Percentiles rank a stretch among this genome's conserved stretches.
Conservation (phyloP, 1,139 yeast genomes). For the Blastobotrys indianensis region DNA sequence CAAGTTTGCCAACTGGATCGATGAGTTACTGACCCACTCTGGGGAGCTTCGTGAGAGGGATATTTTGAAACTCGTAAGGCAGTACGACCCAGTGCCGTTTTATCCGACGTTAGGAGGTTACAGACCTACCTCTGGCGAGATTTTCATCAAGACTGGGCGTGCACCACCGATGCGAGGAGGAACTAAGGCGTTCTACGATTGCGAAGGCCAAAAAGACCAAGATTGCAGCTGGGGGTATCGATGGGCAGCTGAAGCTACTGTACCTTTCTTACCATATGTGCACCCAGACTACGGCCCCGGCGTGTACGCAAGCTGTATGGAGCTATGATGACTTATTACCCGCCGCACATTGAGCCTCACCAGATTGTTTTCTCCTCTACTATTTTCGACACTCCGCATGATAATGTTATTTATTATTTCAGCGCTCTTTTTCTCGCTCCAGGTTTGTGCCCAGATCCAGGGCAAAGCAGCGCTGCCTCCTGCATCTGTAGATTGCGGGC, state of each 20-base stretch:
- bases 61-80: conserved; percentile 1
- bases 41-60: neutral
- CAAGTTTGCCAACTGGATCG: conserved; percentile 4
- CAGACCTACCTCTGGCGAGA: conserved; percentile 6
- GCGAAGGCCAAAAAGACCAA: conserved; percentile 7
- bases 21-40: neutral
- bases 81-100: conserved; percentile 10
- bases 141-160: neutral
- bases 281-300: conserved; percentile 11
- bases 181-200: neutral
- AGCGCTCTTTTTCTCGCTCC: too few species aligned
- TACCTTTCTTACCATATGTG: conserved; percentile 4
- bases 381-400: neutral
- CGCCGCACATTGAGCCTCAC: too few species aligned
- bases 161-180: neutral
- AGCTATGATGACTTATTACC: neutral
- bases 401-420: neutral
- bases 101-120: conserved; percentile 1
- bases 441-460: neutral
- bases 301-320: conserved; percentile 7
- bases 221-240: conserved; percentile 6
- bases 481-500: neutral
- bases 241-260: neutral
- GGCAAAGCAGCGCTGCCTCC: conserved; percentile 1
- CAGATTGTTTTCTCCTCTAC: neutral